Conservation (phyloP, 169 alveolate species). For the Miamiensis avidus region DNA sequence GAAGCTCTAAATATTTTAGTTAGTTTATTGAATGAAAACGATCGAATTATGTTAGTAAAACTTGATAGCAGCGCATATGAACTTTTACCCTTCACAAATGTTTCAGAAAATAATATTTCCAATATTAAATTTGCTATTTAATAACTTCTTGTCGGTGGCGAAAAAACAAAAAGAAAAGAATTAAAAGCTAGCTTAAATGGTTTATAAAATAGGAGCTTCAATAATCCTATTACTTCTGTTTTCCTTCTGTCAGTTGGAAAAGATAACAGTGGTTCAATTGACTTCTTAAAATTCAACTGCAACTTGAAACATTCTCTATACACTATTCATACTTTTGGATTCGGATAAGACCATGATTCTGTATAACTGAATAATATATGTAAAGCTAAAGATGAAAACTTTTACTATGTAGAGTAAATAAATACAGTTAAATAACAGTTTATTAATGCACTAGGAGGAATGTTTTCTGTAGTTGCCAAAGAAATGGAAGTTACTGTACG, state of each 20-base stretch:
- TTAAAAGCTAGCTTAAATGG: constrained; percentile 45
- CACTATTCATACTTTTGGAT: constrained; percentile 64
- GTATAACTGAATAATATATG: constrained; percentile 53
- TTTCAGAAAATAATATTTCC: constrained; percentile 35
- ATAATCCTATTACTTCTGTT: constrained; percentile 39
- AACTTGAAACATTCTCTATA: constrained; percentile 1
- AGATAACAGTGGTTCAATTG: constrained; percentile 26
- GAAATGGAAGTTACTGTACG: constrained; percentile 33
- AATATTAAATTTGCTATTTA: constrained; percentile 31
- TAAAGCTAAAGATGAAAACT: constrained; percentile 55
- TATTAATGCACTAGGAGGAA: constrained; percentile 69
- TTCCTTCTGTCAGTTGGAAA: constrained; percentile 61
- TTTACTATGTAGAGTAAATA: constrained; percentile 56
- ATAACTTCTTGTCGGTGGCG: constrained; percentile 38
- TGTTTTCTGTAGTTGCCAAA: constrained; percentile 58
- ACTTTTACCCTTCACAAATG: constrained; percentile 45
- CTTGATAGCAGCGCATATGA: constrained; percentile 26
- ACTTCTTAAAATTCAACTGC: not conserved
- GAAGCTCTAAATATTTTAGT: constrained; percentile 46
- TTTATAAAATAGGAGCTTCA: constrained; percentile 37
- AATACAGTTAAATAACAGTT: constrained; percentile 54
- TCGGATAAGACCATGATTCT: constrained; percentile 66
- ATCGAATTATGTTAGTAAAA: constrained; percentile 47
- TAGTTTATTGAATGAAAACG: constrained; percentile 46
- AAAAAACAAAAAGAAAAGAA: constrained; percentile 62